These are phyloP conservation scores for Botrytis elliptica DNA, from an alignment of 2,329 filamentous ascomycete genomes.

Conservation along the genomic window DNA sequence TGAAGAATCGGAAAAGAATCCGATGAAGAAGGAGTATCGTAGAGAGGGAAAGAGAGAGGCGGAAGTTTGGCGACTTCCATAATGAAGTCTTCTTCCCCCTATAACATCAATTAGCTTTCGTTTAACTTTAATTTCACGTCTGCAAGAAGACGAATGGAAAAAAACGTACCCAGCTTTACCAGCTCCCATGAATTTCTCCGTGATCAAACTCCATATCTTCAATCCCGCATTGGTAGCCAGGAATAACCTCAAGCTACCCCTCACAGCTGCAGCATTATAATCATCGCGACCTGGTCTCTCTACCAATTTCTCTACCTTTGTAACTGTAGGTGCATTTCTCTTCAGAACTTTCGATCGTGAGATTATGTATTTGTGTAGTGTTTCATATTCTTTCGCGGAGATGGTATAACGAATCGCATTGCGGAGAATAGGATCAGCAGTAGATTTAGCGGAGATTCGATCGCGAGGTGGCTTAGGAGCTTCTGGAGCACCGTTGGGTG, in stretches of 20 bases:
- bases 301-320: conserved; percentile 49
- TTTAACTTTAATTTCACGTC: neutral
- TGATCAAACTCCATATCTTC: conserved; percentile 59
- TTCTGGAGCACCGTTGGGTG: conserved; percentile 25
- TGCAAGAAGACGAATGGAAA: neutral
- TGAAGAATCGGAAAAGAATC: conserved; percentile 85
- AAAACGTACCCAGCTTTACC: conserved; percentile 25
- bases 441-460: conserved; percentile 36
- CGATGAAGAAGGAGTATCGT: conserved; percentile 86
- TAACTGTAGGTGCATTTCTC: conserved; percentile 55
- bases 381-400: conserved; percentile 78
- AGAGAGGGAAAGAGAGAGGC: conserved; percentile 79
- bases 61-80: conserved; percentile 66
- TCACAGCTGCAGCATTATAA: conserved; percentile 67
- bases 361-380: conserved; percentile 79
- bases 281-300: conserved; percentile 50
- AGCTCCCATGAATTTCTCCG: conserved; percentile 48
- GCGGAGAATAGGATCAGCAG: conserved; percentile 69
- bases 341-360: conserved; percentile 64
- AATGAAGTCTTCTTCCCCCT: conserved; percentile 51
- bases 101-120: conserved; percentile 21
- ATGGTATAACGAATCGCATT: conserved; percentile 87
- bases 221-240: conserved; percentile 60
- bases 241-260: conserved; percentile 71
- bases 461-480: conserved; percentile 26